These are phyloP conservation scores for Lentinula lateritia DNA, from an alignment of 768 basidiomycete species.

Conservation along the genomic window DNA sequence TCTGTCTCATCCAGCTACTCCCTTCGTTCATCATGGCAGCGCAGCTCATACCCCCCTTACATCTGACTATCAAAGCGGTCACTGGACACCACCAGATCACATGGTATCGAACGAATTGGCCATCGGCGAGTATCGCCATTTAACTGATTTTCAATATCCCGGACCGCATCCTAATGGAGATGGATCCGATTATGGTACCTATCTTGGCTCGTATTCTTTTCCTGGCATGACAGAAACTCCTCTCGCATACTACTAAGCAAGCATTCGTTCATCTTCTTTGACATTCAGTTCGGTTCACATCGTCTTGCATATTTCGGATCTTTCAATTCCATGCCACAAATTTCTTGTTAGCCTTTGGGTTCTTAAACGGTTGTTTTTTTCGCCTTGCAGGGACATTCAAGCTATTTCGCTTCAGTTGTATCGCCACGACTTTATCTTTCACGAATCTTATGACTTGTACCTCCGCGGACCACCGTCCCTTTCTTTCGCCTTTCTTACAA, in stretches of 20 bases:
- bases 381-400: neutral
- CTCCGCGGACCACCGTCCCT: neutral
- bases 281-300: neutral
- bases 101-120: neutral
- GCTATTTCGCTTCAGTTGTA: neutral
- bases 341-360: neutral
- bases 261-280: neutral
- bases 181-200: neutral
- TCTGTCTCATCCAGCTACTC: neutral
- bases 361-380: neutral
- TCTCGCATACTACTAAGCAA: neutral
- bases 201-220: slow-evolving; percentile 1
- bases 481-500: neutral
- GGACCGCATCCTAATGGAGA: neutral
- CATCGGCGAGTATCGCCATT: neutral
- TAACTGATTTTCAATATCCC: neutral
- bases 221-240: neutral
- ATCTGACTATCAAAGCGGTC: neutral
- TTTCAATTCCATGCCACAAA: neutral
- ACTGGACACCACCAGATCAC: neutral
- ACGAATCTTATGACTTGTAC: neutral
- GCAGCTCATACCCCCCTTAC: neutral
- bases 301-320: neutral
- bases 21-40: neutral
- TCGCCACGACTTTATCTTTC: neutral